Evolutionary conservation across 1,284 basidiomycete species (phyloP), one percentile per base, ranked within the genome.

Genomic region (Trametes hirsuta): DNA sequence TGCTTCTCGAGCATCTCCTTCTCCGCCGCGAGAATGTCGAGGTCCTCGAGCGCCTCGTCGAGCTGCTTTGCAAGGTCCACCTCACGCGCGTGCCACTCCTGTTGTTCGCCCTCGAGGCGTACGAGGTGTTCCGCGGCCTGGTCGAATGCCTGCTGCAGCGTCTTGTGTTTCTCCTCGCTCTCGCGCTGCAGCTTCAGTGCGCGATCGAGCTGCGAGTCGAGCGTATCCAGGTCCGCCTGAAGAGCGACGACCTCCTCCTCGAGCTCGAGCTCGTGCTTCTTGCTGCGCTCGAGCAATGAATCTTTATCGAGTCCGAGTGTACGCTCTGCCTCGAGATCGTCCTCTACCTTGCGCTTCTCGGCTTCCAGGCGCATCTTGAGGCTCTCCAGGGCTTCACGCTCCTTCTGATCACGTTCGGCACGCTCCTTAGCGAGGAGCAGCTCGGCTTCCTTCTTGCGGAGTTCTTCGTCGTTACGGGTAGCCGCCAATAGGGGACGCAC

Each of bases 401-500:
- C 95, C 55, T 82, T 81, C 62, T 90, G 86, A 58, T 97, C 95
- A 25, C 91, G 84, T 71, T 95, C 93, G 0, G 93, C 93, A 10
- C 90, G 81, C 71, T 98, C 95, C 71, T 89, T 92, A 55, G 89
- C 84, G 45, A 95, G 77, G 1, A 85, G 80, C 25, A 98, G 79
- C 73, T 99, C 97, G 3, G 89, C 84, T 62, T 97, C 93, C 74
- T 97, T 97, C 72, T 85, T 84, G 34, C 91, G 85, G 10, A 98
- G 82, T 74, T 98, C 97, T 42, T 97, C 95, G 69, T 99, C 97
- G 64, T 88, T 91, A 22, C 95, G 82, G 1, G 97, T 98, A 1
- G 96, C 97, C 15, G 93, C 93, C 11, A 99, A 84, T 12, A 99
- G 75, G 0, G 97, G 97, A 47, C 95, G 90, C 24, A 99, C 86